Percentiles rank a stretch among this genome's conserved stretches.
phyloP scores from a whole-genome alignment of 768 basidiomycete species.

The Lyophyllum shimeji region DNA sequence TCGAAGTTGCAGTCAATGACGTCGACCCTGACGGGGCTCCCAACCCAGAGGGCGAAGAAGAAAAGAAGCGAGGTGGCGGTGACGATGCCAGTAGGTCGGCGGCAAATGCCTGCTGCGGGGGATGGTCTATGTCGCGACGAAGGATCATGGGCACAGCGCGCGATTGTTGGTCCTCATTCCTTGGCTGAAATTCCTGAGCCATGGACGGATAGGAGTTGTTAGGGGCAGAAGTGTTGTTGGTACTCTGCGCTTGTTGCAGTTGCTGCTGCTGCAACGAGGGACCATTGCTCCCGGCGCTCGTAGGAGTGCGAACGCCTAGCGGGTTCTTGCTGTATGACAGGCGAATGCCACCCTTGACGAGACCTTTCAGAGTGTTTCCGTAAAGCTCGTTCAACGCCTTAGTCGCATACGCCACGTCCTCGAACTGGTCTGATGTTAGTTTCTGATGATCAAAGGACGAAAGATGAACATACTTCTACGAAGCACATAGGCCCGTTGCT shows the following conservation, averaged over 20 bases:
- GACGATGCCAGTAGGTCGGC: conserved; percentile 41
- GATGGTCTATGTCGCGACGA: conserved; percentile 20
- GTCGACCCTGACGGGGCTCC: conserved; percentile 24
- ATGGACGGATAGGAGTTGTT: conserved; percentile 11
- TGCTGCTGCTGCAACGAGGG: conserved; percentile 36
- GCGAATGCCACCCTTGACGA: conserved; percentile 96
- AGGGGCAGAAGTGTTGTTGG: conserved; percentile 15
- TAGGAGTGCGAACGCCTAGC: conserved; percentile 86
- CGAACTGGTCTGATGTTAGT: conserved; percentile 57
- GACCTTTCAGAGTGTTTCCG: conserved; percentile 85
- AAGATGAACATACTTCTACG: conserved; percentile 69
- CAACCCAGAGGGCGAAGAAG: conserved; percentile 31
- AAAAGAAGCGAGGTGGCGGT: conserved; percentile 44
- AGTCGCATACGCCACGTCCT: conserved; percentile 83
- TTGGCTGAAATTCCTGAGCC: conserved; percentile 17
- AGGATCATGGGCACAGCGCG: conserved; percentile 17
- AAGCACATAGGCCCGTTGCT: conserved; percentile 99
- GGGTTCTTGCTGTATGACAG: conserved; percentile 98
- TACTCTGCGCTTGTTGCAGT: conserved; percentile 36
- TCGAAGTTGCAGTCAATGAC: conserved; percentile 30
- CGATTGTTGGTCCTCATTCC: conserved; percentile 20
- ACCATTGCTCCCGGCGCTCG: conserved; percentile 46
- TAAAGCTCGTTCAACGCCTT: conserved; percentile 89
- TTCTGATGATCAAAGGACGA: conserved; percentile 12
- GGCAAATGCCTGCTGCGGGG: conserved; percentile 20